Base-by-base conservation (phyloP, 2,329 filamentous ascomycete species). In the Calonectria leucothoes region DNA sequence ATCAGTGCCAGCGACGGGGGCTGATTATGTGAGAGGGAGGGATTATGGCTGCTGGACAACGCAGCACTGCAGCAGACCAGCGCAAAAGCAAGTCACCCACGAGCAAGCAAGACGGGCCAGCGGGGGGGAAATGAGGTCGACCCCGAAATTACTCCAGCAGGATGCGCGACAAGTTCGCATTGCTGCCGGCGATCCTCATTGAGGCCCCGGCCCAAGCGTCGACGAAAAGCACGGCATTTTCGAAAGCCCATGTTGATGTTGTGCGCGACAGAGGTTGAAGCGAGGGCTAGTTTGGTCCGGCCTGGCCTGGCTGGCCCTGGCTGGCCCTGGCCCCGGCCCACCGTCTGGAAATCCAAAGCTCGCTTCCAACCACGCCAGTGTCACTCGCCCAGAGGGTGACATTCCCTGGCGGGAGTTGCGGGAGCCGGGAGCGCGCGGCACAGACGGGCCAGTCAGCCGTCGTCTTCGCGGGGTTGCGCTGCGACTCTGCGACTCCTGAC, bases 21-120 rank as follows among this genome's bases (percentile, higher is more conserved):
- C 70, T 75, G 73, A 79, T 80, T 57, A 82, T 82, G 81, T 81
- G 80, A 82, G 84, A 79, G 83, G 79, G 82, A 85, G 82, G 83
- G 83, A 83, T 84, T 72, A 84, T 83, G 83, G 83, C 83, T 87
- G 87, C 85, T 85, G 81, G 81, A 84, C 85, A 87, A 83, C 85
- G 79, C 85, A 87, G 82, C 85, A 82, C 74, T 86, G 85, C 85
- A 86, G 82, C 72, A 75, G 70, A 69, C 75, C 78, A 78, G 75
- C 75, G 75, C 75, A 77, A 80, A 80, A 79, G 64, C 72, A 78
- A 79, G 77, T 71, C 73, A 72, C 57, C 57, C 33, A 59, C 35
- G 76, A 70, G 73, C 52, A 71, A 70, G 42, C 61, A 42, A 55
- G 69, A 63, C 35, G 61, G 45, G 55, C 61, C 69, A 71, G 67